Base-by-base conservation (phyloP, 2,329 filamentous ascomycete genomes). In the Botrytis paeoniae region DNA sequence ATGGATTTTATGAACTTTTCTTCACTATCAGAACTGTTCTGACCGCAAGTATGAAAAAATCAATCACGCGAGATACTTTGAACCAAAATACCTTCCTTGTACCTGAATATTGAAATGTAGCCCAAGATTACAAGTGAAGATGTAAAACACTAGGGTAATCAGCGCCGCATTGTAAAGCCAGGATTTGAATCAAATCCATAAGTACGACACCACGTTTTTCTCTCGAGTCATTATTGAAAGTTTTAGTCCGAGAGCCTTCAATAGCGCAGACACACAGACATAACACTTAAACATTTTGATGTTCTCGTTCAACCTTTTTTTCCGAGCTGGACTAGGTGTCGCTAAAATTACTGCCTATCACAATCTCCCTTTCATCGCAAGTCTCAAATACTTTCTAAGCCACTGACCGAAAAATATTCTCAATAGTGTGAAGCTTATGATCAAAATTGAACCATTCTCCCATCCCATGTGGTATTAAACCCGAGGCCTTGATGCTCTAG, bases 181-280 rank as follows among this genome's bases (percentile, higher is more conserved):
- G 41, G 45, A 35, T 48, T n/a, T 65, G 32, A 48, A 25, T n/a
- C n/a, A 41, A 29, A 32, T 6, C 37, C 37, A 41, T 5, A 41
- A 43, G 18, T 29, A 57, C 51, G 16, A 8, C 14, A 43, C 25
- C 14, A 63, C 9, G 61, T 41, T 43, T 43, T 43, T 63, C 61
- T 43, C 4, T 63, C 60, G 45, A 39, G 43, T 64, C 61, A 64
- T 64, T 64, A 29, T 22, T 32, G 39, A n/a, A 25, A 48, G 32
- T 43, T 65, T 32, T 25, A 65, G 62, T 65, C 62, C 62, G 62
- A 65, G 62, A 65, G 62, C 29, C 25, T 65, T 48, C 62, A 9
- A 48, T 65, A 65, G 41, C 22, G 41, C 29, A 65, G 22, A 65
- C 43, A 65, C 62, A 65, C 62, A 65, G 62, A 65, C 62, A 65